A percentile compares a stretch with the other conserved stretches of the same genome.
Evolutionary conservation across 169 alveolate genomes (phyloP).

Genomic region (Besnoitia besnoiti): DNA sequence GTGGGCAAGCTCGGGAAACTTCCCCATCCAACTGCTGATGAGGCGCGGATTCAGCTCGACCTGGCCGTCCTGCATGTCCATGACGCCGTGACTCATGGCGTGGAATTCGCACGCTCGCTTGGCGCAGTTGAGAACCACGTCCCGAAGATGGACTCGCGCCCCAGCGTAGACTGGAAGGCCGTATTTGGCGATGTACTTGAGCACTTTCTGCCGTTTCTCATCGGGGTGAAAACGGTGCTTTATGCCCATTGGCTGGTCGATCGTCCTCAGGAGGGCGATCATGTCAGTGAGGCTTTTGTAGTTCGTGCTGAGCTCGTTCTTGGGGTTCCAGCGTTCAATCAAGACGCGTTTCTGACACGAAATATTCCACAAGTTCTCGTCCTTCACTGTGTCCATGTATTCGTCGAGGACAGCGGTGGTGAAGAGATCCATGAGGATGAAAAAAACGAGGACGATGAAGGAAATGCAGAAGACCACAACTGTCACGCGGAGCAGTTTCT

Average conservation of each 20-base stretch:
- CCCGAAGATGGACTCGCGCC: slow-evolving; percentile 58
- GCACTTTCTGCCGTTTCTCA: slow-evolving; percentile 4
- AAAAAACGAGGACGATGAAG: slow-evolving; percentile 48
- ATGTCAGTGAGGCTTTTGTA: slow-evolving; percentile 46
- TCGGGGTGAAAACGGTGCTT: slow-evolving; percentile 32
- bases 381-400: slow-evolving; percentile 61
- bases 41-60: slow-evolving; percentile 63
- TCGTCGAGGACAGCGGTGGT: slow-evolving; percentile 61
- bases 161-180: slow-evolving; percentile 54
- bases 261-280: slow-evolving; percentile 39
- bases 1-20: slow-evolving; percentile 34
- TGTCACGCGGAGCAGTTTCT: not conserved
- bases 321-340: slow-evolving; percentile 54
- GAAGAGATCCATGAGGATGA: slow-evolving; percentile 64
- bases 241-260: slow-evolving; percentile 53
- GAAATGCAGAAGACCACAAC: slow-evolving; percentile 41
- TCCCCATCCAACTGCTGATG: slow-evolving; percentile 55
- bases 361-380: slow-evolving; percentile 61
- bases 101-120: slow-evolving; percentile 69
- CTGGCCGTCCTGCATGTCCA: slow-evolving; percentile 35
- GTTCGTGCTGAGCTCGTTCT: slow-evolving; percentile 19
- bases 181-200: slow-evolving; percentile 46
- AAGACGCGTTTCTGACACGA: slow-evolving; percentile 55
- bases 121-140: slow-evolving; percentile 51
- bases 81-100: slow-evolving; percentile 52